A percentile compares a stretch with the other conserved stretches of the same genome.
Evolutionary conservation across 768 basidiomycete species (phyloP).

Genomic region (Hemileccinum impolitum): DNA sequence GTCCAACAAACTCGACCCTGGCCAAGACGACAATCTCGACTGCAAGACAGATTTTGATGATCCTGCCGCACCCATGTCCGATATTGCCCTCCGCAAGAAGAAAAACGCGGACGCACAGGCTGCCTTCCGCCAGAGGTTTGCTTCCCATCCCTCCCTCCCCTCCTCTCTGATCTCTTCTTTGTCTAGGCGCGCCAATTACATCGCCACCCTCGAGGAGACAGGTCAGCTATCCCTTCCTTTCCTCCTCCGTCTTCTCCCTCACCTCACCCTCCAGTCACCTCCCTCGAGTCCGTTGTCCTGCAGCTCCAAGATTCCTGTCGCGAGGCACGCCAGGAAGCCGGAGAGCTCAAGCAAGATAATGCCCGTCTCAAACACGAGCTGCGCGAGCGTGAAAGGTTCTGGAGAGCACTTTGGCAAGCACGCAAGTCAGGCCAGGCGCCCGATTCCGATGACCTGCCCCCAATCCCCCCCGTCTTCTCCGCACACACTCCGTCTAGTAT

Average conservation of each 20-base stretch:
- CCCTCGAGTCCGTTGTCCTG: constrained; percentile 78
- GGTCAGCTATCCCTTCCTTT: constrained; percentile 32
- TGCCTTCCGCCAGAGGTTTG: constrained; percentile 65
- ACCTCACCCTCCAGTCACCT: constrained; percentile 54
- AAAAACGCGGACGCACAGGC: constrained; percentile 91
- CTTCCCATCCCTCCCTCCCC: neutral
- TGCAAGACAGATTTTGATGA: constrained; percentile 37
- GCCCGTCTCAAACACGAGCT: constrained; percentile 58
- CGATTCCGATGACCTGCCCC: constrained; percentile 51
- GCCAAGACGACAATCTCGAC: constrained; percentile 34
- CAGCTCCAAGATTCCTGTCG: constrained; percentile 80
- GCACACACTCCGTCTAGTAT: constrained; percentile 32
- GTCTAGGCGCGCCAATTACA: constrained; percentile 70
- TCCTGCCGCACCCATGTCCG: constrained; percentile 46
- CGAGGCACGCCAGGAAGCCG: constrained; percentile 57
- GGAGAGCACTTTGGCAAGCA: constrained; percentile 65
- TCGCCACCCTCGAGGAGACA: constrained; percentile 84
- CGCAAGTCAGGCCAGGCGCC: constrained; percentile 53
- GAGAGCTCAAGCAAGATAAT: constrained; percentile 66
- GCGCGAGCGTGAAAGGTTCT: constrained; percentile 71
- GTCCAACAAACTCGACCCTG: constrained; percentile 31
- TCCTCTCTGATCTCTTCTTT: constrained; percentile 21
- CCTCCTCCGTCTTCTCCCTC: constrained; percentile 1
- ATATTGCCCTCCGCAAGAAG: constrained; percentile 75
- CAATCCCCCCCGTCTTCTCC: constrained; percentile 44